Evolutionary conservation across 2,329 filamentous ascomycete species (phyloP).

Genomic region (Dactylonectria macrodidyma): DNA sequence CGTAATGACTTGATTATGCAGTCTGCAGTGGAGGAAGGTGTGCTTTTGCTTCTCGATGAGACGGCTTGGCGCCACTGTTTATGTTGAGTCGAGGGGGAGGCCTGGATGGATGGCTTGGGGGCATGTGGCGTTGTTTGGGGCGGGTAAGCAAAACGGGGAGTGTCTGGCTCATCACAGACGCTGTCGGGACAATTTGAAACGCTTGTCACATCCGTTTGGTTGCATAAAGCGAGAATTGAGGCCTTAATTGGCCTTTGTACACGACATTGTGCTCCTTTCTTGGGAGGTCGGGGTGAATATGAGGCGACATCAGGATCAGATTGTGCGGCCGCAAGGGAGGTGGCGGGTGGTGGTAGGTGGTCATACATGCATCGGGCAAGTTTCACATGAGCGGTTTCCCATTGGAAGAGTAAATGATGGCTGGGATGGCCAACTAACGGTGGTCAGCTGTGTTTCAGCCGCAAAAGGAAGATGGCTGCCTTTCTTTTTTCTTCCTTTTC

Average conservation of each 20-base stretch:
- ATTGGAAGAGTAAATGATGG: constrained; percentile 5
- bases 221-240: neutral
- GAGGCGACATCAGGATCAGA: neutral
- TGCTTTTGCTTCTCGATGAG: neutral
- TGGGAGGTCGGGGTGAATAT: neutral
- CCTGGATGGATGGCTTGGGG: constrained; percentile 24
- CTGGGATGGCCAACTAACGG: neutral
- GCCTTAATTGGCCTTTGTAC: neutral
- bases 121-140: constrained; percentile 29
- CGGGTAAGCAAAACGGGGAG: constrained; percentile 12
- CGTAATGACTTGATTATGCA: constrained; percentile 17
- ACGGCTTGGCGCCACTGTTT: constrained; percentile 3
- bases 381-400: constrained; percentile 6
- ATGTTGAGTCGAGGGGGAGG: neutral
- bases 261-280: neutral
- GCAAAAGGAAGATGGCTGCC: neutral
- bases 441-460: neutral
- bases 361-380: constrained; percentile 17
- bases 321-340: constrained; percentile 3
- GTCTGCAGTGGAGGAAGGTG: neutral
- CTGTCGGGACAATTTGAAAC: constrained; percentile 27
- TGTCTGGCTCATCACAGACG: constrained; percentile 32
- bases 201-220: neutral
- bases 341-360: constrained; percentile 11
- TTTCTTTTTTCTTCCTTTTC: neutral